Evolutionary conservation across 495 filamentous ascomycete genomes (phyloP), one percentile per base, ranked within the genome.

Genomic region (Pyronema omphalodes): DNA sequence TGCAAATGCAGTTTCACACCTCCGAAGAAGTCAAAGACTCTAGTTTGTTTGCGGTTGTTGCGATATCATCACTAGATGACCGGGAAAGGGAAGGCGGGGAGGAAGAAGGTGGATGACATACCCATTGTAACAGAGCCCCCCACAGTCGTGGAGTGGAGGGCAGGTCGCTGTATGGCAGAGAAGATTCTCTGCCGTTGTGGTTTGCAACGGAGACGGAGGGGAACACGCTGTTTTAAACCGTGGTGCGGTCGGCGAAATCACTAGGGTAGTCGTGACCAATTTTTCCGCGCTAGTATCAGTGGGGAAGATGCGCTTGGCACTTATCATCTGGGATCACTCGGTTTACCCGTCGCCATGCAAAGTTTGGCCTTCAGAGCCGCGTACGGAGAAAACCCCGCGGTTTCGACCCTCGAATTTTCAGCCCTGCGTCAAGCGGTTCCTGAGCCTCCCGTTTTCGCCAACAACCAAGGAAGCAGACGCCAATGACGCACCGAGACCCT

Each of bases 1-100:
- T 96, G 82, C 81, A 81, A 85, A 86, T 82, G 79, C 69, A 83
- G 82, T 89, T 94, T 89, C 91, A 93, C 86, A 78, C 82, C 83
- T 73, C 73, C 52, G 54, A 56, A 64, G 67, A 74, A 85, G 84
- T 96, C 89, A 96, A 95, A 96, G 89, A 96, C 89, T 96, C 89
- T 96, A 96, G 89, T 96, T 29, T 29, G 23, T 96, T 71, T 88
- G 85, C 79, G 82, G 87, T 89, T 83, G 87, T 76, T 79, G 75
- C 72, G 72, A 79, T 29, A 29, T 29, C 23, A 73, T 82, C 81
- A 83, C 83, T 80, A 81, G 69, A 66, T 57, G 64, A 66, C 40
- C 58, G 57, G 57, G 49, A 51, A 34, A 39, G 34, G 57, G 34
- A 35, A 57, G 55, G 47, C 35, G 37, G 44, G 35, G 39, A 45